Base-by-base conservation (phyloP, 2,329 filamentous ascomycete genomes). In the Trichoderma koningii region DNA sequence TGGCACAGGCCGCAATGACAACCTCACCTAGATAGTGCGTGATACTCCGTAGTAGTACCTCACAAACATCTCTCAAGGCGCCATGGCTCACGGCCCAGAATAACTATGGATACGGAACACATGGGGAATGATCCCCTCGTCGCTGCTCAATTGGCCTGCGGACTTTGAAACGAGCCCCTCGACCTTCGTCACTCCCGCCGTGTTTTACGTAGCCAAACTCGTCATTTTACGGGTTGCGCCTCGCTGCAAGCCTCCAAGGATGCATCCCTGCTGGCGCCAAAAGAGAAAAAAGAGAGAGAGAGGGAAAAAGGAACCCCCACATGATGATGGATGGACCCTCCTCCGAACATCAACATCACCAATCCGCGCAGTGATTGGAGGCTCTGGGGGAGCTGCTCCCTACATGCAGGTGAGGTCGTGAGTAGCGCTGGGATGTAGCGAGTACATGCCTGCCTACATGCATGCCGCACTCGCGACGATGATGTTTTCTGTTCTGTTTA, bases 241-340 rank as follows among this genome's bases (percentile, higher is more conserved):
- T 63, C 52, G 42, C 52, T 63, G 52, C 63, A 52, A 38, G 52
- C 52, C 42, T 56, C 45, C 63, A 50, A 56, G 52, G 52, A 44
- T 56, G 21, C 38, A 64, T 45, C 53, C 62, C 28, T 64, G 51
- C 28, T 55, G 42, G 63, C 47, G 56, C 48, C 63, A 55, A 65
- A 56, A 47, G n/a, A 52, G 30, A 42, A 26, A 41, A 41, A 15
- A 41, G 30, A 26, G n/a, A 38, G 30, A 34, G 23, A 19, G 45
- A 34, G 30, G 9, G n/a, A 57, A 56, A 56, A 56, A 6, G 3
- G 10, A 53, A 62, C 56, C 63, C 63, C 63, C 63, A 65, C 63
- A 65, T 62, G 63, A 64, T 64, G 44, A 65, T 65, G 63, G 56
- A 65, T 61, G 63, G 55, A 65, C 55, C 63, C 55, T 65, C 63